Evolutionary conservation across 2,329 filamentous ascomycete genomes (phyloP).

Genomic region (Alternaria brassicae): DNA sequence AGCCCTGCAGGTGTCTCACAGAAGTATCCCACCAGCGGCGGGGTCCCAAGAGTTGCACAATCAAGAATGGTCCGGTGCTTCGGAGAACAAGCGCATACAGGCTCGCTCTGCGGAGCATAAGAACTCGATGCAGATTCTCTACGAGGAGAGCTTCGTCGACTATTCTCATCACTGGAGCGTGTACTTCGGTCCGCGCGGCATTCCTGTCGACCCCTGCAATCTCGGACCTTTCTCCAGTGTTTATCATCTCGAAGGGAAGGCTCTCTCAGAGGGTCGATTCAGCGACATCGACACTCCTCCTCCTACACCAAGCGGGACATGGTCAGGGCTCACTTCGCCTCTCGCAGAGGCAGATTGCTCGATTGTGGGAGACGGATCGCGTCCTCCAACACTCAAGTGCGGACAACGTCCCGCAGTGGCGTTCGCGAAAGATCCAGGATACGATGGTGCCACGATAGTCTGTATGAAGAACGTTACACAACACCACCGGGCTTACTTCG

Average conservation of each 20-base stretch:
- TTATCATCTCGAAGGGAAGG: background rate
- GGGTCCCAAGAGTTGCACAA: background rate
- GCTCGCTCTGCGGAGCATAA: background rate
- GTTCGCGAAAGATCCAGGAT: background rate
- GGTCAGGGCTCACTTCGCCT: background rate
- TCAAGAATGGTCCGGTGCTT: background rate
- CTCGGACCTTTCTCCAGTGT: background rate
- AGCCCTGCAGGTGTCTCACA: background rate
- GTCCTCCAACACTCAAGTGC: background rate
- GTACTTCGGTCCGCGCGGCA: background rate
- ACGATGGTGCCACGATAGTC: background rate
- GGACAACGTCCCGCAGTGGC: background rate
- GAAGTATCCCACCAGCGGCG: no score
- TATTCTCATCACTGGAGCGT: background rate
- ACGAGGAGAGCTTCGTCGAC: background rate
- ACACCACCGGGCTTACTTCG: background rate
- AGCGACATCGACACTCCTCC: background rate
- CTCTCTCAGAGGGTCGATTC: background rate
- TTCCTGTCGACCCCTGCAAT: background rate
- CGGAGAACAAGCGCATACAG: background rate
- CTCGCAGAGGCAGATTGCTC: background rate
- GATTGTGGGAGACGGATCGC: background rate
- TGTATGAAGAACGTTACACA: background rate
- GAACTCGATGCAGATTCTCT: background rate
- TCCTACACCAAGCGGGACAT: background rate